phyloP scores from a whole-genome alignment of 2,329 filamentous ascomycete genomes.

The Pyrenochaeta sp. region DNA sequence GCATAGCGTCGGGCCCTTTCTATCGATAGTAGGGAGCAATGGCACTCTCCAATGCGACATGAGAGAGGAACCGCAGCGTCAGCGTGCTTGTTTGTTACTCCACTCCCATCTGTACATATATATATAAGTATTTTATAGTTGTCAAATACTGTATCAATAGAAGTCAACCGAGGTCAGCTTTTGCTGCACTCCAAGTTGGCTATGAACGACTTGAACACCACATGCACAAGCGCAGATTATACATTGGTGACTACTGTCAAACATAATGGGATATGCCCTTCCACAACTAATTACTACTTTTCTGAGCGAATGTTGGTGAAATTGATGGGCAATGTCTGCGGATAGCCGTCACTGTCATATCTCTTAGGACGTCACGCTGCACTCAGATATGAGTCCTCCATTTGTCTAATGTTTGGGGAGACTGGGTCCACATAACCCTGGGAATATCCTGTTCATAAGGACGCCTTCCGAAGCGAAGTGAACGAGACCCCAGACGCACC shows the following conservation, averaged over 20 bases:
- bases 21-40: constrained; percentile 10
- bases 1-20: constrained; percentile 30
- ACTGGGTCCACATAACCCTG: background rate
- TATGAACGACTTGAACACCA: background rate
- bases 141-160: constrained; percentile 29
- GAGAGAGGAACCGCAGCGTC: constrained; percentile 1
- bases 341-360: too few species aligned
- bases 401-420: background rate
- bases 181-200: background rate
- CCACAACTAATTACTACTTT: background rate
- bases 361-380: too few species aligned
- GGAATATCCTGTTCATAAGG: background rate
- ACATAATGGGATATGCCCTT: background rate
- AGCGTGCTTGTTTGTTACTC: constrained; percentile 22
- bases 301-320: too few species aligned
- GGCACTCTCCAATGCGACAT: constrained; percentile 11
- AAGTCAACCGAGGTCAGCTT: background rate
- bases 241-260: background rate
- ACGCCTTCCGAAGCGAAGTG: background rate
- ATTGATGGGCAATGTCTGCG: too few species aligned
- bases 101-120: constrained; percentile 20
- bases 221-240: background rate
- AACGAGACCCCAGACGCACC: background rate
- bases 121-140: constrained; percentile 13
- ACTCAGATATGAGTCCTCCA: too few species aligned